Base-by-base conservation (phyloP, 805 yeast genomes). In the Scheffersomyces lignosus region DNA sequence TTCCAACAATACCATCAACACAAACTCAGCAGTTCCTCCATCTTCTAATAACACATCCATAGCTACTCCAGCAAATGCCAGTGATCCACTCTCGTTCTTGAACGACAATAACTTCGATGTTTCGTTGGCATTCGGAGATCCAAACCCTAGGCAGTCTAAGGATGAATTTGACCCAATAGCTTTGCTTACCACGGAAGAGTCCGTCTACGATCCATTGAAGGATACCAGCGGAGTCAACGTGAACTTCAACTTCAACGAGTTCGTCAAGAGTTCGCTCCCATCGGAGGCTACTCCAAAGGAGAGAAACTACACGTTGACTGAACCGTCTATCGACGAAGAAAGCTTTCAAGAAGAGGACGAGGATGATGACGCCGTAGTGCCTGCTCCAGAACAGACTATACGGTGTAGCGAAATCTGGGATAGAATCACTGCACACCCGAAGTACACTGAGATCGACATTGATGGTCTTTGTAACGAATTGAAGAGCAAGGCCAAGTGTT, bases 351-450 rank as follows among this genome's bases (percentile, higher is more conserved):
- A 55, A 31, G 31, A 27, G 20, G 52, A 52, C 15, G 60, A 49
- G 9, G 57, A 58, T 17, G 69, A 66, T 23, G 34, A 45, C 17
- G 70, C 58, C 38, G 77, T 80, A 18, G 90, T 87, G 3, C 95
- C 95, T 4, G 77, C 83, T 4, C 83, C 78, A 6, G 83, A 80
- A 39, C 64, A 62, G 13, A 70, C 75, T 10, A 57, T 79, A 46
- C 80, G 79, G 54, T 93, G 99, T 62, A 78, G 95, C 0, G 96
- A 89, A 49, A 83, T 91, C 12, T 93, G 99, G 99, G 98, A 91
- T 61, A 77, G 98, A 54, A 84, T 93, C 26, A 86, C 96, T 2
- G 64, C 93, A 15, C 98, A 93, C 70, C 98, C 99, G 23, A 80
- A 84, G 56, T 93, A 90, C 61, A 80, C 93, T 4, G 96, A 90